Evolutionary conservation across 1,139 yeast species (phyloP).

Genomic region (Candida dubliniensis): DNA sequence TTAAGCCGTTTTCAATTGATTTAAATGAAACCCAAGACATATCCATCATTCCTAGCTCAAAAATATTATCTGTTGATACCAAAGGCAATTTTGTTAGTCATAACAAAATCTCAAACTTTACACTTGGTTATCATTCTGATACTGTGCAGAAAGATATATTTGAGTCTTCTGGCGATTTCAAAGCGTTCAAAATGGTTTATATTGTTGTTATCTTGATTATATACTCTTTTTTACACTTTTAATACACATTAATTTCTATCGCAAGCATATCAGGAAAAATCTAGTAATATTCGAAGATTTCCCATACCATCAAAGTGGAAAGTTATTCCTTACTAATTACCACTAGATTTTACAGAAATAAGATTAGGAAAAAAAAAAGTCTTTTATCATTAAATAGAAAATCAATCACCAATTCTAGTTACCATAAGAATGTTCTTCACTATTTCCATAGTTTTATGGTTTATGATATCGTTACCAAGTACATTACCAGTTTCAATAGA

Average conservation of each 20-base stretch:
- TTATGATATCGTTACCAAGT: not conserved
- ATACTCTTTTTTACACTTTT: constrained; percentile 4
- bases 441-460: not conserved
- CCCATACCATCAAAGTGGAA: not conserved
- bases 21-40: constrained; percentile 3
- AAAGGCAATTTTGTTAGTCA: not conserved
- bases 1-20: constrained; percentile 6
- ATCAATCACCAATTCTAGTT: not conserved
- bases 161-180: not conserved
- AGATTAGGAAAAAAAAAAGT: not conserved
- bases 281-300: not conserved
- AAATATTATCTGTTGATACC: not conserved
- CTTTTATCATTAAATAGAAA: not conserved
- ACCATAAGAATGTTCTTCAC: not conserved
- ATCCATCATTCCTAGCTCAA: constrained; percentile 4
- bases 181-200: not conserved
- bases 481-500: not conserved
- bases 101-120: not conserved
- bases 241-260: not conserved
- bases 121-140: not conserved
- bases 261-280: constrained; percentile 3
- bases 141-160: not conserved
- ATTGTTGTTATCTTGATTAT: not conserved
- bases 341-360: not conserved
- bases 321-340: no score